Conservation (phyloP, 2,329 filamentous ascomycete genomes). For the Botrytis elliptica region DNA sequence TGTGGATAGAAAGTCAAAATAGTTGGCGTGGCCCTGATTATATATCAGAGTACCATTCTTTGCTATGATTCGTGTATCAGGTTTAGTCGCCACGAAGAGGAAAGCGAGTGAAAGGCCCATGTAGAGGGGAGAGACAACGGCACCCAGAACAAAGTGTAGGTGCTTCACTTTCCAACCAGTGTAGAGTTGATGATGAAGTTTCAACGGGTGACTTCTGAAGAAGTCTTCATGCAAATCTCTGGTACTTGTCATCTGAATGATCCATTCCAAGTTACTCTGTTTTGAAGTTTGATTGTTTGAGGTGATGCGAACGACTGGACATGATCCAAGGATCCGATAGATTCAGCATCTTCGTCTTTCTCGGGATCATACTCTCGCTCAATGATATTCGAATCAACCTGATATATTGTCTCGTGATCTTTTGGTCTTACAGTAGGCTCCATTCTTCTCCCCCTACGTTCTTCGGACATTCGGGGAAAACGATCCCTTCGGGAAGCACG, state of each 20-base stretch:
- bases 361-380: slow-evolving; percentile 15
- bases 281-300: not conserved
- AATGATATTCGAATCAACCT: not conserved
- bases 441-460: slow-evolving; percentile 1
- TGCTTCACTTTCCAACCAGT: not conserved
- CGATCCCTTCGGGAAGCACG: not conserved
- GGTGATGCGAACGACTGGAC: not conserved
- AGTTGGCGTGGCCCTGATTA: not conserved
- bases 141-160: not conserved
- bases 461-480: not conserved
- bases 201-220: not conserved
- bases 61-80: not conserved
- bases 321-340: slow-evolving; percentile 4
- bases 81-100: not conserved
- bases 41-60: not conserved
- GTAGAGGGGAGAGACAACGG: not conserved
- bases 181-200: not conserved
- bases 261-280: slow-evolving; percentile 1
- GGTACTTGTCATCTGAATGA: not conserved
- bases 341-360: slow-evolving; percentile 11
- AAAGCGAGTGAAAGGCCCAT: not conserved
- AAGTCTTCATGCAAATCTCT: not conserved
- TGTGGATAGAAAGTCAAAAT: not conserved
- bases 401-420: slow-evolving; percentile 1
- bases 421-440: not conserved